Evolutionary conservation across 768 basidiomycete species (phyloP), one percentile per base, ranked within the genome.

Genomic region (Leccinum sublutescens): DNA sequence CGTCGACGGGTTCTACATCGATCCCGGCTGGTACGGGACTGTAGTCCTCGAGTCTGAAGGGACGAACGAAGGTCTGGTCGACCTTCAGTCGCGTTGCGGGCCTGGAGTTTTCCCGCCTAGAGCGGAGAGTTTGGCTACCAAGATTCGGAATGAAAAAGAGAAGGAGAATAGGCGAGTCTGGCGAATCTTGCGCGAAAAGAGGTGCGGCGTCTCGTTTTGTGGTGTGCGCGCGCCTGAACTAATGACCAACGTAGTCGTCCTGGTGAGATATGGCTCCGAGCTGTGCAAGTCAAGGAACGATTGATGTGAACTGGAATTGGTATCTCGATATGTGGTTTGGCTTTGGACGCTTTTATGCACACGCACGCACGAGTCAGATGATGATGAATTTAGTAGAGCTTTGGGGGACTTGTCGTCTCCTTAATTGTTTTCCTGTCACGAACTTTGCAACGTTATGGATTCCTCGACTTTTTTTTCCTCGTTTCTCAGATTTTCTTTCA

Each of bases 11-110:
- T 78, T 85, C 55, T 80, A 79, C 45, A 83, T 93, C 14, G 91
- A 94, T 68, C 75, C 85, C 4, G 86, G 88, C 45, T 95, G 92
- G 92, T 89, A 86, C 65, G 93, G 93, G 3, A 87, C 82, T 0
- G 81, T 95, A 49, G 82, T 94, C 27, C 82, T 95, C 25, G 92
- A 95, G 76, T 85, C 89, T 11, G 91, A 93, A 69, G 91, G 91
- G 40, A 94, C 93, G 47, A 89, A 93, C 68, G 93, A 95, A 67
- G 85, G 88, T 10, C 80, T 93, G 25, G 84, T 82, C 19, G 93
- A 93, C 72, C 77, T 95, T 61, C 88, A 88, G 63, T 81, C 79
- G 52, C 82, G 91, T 4, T 91, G 91, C 72, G 83, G 87, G 1
- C 80, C 80, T 8, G 83, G 84, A 0, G 84, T 78, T 10, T 89